Percentiles rank a stretch among this genome's conserved stretches.
Evolutionary conservation across 495 filamentous ascomycete species (phyloP).

Genomic region (Tuber brumale): DNA sequence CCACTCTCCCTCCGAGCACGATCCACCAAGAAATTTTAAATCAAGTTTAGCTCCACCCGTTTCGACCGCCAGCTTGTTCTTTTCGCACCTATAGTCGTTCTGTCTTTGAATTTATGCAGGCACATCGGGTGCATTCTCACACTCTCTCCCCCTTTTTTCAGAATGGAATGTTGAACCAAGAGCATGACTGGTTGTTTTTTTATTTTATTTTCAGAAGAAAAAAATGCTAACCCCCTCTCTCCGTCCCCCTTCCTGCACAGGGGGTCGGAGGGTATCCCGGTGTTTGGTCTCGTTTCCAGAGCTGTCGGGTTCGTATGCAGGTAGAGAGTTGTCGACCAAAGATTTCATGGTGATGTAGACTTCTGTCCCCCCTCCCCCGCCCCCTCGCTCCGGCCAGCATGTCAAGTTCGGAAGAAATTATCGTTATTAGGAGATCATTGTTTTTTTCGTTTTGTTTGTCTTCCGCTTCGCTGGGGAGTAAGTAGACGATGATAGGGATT

Average conservation of each 20-base stretch:
- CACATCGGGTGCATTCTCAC: background rate
- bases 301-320: background rate
- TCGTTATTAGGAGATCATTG: background rate
- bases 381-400: background rate
- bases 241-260: background rate
- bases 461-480: background rate
- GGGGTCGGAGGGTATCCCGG: background rate
- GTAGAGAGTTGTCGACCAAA: background rate
- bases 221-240: background rate
- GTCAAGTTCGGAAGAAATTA: background rate
- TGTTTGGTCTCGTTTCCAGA: background rate
- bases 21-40: background rate
- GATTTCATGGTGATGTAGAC: background rate
- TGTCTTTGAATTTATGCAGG: background rate
- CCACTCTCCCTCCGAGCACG: background rate
- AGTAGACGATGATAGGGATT: background rate
- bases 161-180: background rate
- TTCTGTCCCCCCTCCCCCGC: background rate
- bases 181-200: background rate
- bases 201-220: background rate
- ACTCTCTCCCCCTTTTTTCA: background rate
- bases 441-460: background rate
- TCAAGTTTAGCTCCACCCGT: background rate
- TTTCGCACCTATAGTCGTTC: background rate
- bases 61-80: background rate